A percentile compares a stretch with the other conserved stretches of the same genome.
Evolutionary conservation across 129 eudicot species (phyloP).

Genomic region (Solidago caesia): DNA sequence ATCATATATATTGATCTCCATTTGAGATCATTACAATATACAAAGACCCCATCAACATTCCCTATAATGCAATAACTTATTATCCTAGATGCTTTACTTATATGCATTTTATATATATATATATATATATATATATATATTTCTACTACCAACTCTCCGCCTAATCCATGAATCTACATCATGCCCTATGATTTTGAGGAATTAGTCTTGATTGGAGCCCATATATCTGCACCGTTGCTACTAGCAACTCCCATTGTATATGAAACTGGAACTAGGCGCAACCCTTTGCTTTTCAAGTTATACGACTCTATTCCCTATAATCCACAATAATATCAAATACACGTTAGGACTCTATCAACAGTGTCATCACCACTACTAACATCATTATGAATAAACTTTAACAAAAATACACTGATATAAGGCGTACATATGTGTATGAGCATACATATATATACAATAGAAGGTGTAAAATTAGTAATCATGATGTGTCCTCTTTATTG

Average conservation of each 20-base stretch:
- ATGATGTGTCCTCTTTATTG: not conserved
- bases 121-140: conserved; percentile 18
- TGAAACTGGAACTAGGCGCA: conserved; percentile 69
- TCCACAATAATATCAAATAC: not conserved
- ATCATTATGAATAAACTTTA: not conserved
- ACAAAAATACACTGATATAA: not conserved
- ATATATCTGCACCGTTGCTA: conserved; percentile 93
- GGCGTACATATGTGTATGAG: not conserved
- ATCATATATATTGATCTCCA: conserved; percentile 16
- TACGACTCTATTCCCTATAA: conserved; percentile 46
- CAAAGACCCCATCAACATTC: conserved; percentile 25
- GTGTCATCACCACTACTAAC: not conserved
- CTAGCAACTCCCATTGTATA: conserved; percentile 61
- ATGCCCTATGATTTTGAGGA: conserved; percentile 33
- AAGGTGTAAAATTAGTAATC: too few species aligned
- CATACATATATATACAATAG: too few species aligned
- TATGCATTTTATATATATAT: conserved; percentile 21
- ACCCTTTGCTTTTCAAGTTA: conserved; percentile 71
- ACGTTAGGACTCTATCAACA: not conserved
- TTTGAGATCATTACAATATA: conserved; percentile 5
- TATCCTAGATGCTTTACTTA: conserved; percentile 21
- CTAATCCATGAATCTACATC: conserved; percentile 25
- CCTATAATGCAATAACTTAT: conserved; percentile 5
- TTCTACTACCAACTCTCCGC: conserved; percentile 29
- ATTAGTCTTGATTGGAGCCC: conserved; percentile 87